Evolutionary conservation across 2,329 filamentous ascomycete genomes (phyloP).

Genomic region (Ophiostoma himal-ulmi): DNA sequence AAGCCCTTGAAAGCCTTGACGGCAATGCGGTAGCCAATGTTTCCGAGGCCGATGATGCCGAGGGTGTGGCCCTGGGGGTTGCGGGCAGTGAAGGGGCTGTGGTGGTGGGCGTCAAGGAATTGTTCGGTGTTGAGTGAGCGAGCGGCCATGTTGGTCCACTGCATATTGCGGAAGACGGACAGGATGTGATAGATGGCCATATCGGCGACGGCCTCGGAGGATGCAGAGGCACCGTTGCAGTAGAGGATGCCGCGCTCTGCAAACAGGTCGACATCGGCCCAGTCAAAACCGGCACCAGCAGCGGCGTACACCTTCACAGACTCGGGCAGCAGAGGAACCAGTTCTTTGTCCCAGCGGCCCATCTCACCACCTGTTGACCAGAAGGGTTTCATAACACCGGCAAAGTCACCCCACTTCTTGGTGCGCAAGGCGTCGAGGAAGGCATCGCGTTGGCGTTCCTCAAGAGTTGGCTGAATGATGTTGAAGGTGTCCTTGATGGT

Average conservation of each 20-base stretch:
- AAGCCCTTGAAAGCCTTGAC: slow-evolving; percentile 48
- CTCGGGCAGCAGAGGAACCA: slow-evolving; percentile 43
- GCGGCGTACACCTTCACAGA: slow-evolving; percentile 58
- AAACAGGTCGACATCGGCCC: slow-evolving; percentile 60
- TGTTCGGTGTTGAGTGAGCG: slow-evolving; percentile 26
- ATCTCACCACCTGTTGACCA: slow-evolving; percentile 29
- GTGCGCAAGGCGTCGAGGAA: slow-evolving; percentile 48
- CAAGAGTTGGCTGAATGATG: slow-evolving; percentile 39
- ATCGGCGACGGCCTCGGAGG: slow-evolving; percentile 67
- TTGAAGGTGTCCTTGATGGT: slow-evolving; percentile 42
- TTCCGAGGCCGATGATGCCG: slow-evolving; percentile 55
- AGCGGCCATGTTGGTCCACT: slow-evolving; percentile 54
- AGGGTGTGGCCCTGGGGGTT: slow-evolving; percentile 51
- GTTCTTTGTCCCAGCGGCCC: slow-evolving; percentile 28
- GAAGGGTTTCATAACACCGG: slow-evolving; percentile 34
- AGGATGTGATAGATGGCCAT: slow-evolving; percentile 64
- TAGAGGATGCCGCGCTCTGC: slow-evolving; percentile 57
- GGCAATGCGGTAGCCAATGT: slow-evolving; percentile 49
- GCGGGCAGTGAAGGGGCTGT: slow-evolving; percentile 40
- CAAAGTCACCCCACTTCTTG: slow-evolving; percentile 50
- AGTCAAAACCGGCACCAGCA: slow-evolving; percentile 61
- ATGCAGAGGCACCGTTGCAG: slow-evolving; percentile 66
- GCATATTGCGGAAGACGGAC: slow-evolving; percentile 60
- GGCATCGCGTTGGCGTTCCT: slow-evolving; percentile 46
- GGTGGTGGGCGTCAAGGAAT: slow-evolving; percentile 29